Evolutionary conservation across 2,329 filamentous ascomycete species (phyloP), one percentile per base, ranked within the genome.

Genomic region (Aureobasidium sp.): DNA sequence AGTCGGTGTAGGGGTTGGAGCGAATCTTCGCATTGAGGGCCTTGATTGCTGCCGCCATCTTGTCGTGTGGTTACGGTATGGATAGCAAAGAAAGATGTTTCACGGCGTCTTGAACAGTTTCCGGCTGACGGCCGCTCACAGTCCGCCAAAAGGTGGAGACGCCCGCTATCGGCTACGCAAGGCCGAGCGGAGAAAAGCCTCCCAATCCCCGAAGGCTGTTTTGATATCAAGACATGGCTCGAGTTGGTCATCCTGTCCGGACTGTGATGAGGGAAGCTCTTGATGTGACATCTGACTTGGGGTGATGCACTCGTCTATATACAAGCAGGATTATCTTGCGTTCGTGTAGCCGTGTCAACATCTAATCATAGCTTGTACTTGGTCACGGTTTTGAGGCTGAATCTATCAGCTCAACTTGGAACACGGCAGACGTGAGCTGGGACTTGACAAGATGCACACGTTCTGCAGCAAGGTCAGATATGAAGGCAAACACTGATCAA

Each of bases 41-140:
- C 74, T 79, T 79, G 69, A 80, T 74, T 68, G 77, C 77, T 67
- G 78, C 78, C 63, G 77, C 77, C 77, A 83, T 83, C 13, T 57
- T 67, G 66, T 43, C 37, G 21, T 17, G 53, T 57, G 40, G 27
- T 35, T 46, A n/a, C 23, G 53, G 53, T 57, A 57, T 57, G 31
- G 40, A 42, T n/a, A n/a, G 42, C n/a, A 38, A 33, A 25, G 27
- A 31, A 42, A 35, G 53, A 46, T 57, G 53, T 45, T 57, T 55
- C 51, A 55, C 51, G 38, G 51, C 51, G 51, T 55, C 37, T 40
- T 55, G 51, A 33, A 55, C 51, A 43, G 43, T 17, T 45, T n/a
- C 40, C 29, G 53, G 19, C 53, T 46, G 53, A 27, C 53, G 37
- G 51, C 25, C 49, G 23, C n/a, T 31, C 51, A 21, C 35, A 25